Conservation (phyloP, 352 stramenopile genomes). For the Pythium apleroticum region DNA sequence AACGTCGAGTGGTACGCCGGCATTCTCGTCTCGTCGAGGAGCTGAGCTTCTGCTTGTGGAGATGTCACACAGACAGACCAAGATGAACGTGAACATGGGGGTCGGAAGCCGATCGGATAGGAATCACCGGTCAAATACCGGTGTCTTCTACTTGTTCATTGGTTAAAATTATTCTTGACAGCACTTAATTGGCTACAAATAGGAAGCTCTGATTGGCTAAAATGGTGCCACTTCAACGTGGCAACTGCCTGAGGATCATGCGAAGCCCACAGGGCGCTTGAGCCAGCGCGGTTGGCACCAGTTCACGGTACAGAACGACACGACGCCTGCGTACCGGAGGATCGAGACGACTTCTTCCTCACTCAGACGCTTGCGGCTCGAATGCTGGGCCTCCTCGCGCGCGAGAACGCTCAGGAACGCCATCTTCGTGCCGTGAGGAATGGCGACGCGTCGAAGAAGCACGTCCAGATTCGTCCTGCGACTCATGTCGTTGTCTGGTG, state of each 20-base stretch:
- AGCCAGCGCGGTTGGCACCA: background rate
- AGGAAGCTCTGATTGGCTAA: background rate
- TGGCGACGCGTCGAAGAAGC: background rate
- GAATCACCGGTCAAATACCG: background rate
- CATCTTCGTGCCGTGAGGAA: background rate
- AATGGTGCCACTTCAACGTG: background rate
- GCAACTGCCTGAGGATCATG: background rate
- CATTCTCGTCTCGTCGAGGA: conserved; percentile 37
- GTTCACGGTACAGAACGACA: background rate
- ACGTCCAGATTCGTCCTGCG: background rate
- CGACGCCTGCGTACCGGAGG: background rate
- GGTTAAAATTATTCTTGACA: background rate
- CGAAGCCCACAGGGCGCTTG: background rate
- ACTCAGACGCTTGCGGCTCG: background rate
- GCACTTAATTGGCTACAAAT: background rate
- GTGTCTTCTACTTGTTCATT: background rate
- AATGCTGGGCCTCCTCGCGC: background rate
- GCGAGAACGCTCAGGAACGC: background rate
- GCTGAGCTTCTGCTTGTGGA: background rate
- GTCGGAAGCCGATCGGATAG: background rate
- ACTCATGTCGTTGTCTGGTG: background rate
- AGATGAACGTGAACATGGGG: conserved; percentile 1
- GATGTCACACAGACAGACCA: conserved; percentile 6
- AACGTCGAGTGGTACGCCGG: conserved; percentile 93
- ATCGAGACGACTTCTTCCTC: background rate